phyloP scores from a whole-genome alignment of 2,329 filamentous ascomycete genomes.

The Aspergillus pseudoglaucus region DNA sequence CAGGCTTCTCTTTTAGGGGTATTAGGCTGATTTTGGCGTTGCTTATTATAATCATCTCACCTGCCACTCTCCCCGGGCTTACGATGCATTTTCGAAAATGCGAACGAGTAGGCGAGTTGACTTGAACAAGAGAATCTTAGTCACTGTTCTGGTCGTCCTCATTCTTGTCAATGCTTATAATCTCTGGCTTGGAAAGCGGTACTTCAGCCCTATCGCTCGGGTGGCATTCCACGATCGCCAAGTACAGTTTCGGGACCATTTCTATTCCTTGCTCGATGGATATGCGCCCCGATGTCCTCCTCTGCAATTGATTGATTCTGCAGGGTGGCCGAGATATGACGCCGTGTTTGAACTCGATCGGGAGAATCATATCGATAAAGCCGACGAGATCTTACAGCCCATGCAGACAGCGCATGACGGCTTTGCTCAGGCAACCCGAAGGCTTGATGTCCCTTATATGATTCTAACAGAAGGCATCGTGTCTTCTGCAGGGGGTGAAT shows the following conservation, averaged over 20 bases:
- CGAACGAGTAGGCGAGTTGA: neutral
- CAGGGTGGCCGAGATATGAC: conserved; percentile 10
- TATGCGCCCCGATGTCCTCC: conserved; percentile 12
- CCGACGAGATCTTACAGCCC: conserved; percentile 19
- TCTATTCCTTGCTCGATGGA: conserved; percentile 12
- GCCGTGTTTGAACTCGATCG: conserved; percentile 12
- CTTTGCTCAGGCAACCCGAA: conserved; percentile 26
- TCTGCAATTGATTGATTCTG: conserved; percentile 5
- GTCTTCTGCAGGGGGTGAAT: conserved; percentile 39
- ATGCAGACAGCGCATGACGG: conserved; percentile 27
- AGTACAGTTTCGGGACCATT: conserved; percentile 12
- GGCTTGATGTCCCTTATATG: conserved; percentile 19
- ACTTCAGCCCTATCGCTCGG: neutral
- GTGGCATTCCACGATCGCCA: conserved; percentile 4
- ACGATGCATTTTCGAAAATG: conserved; percentile 1
- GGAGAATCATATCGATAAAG: conserved; percentile 21
- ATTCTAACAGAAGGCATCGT: conserved; percentile 39
- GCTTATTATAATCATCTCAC: neutral
- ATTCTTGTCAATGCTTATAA: conserved; percentile 5
- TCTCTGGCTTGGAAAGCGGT: conserved; percentile 2
- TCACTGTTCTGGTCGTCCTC: conserved; percentile 1
- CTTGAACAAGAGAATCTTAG: conserved; percentile 1
- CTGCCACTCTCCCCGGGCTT: neutral
- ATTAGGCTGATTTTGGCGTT: neutral
- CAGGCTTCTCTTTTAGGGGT: neutral